Base-by-base conservation (phyloP, 768 basidiomycete species). In the Rossbeevera mucosa region DNA sequence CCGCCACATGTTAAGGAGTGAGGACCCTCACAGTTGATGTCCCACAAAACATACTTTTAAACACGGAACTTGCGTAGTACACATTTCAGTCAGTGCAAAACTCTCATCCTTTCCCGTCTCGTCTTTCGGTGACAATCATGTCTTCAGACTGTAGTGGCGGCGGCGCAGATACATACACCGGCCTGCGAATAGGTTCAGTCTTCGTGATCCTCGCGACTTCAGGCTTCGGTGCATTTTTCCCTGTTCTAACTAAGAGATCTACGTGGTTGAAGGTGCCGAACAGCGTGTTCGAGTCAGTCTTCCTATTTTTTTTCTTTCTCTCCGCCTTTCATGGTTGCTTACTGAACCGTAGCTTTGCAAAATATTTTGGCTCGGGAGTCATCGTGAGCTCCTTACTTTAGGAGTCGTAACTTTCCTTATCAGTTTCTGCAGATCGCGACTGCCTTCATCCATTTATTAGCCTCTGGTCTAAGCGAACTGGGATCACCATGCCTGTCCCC, bases 311-410 rank as follows among this genome's bases (percentile, higher is more conserved):
- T 48, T 14, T 30, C n/a, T n/a, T 20, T 12, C 46, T 14, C 28
- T 21, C 7, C 29, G 6, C n/a, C 5, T 12, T 24, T 4, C 14
- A 2, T 13, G 26, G n/a, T 9, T 57, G 3, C 47, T 61, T 11
- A 63, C 50, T 43, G 24, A 8, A 38, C 16, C 21, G 18, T 52
- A 88, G 87, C 47, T 90, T 93, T 65, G 85, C 88, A 28, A 93
- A 91, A 69, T 92, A 86, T 67, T 94, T 94, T 69, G 92, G 92
- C 24, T 91, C 89, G 13, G 92, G 92, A 22, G 88, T 91, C 45
- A 91, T 91, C 59, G 88, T 89, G 52, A 60, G 85, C 73, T 26
- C 14, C 11, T 58, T 41, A 0, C 14, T n/a, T 33, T 36, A 13
- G 47, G 44, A 2, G 12, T 22, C 12, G 21, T 36, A 26, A 18